Evolutionary conservation across 2,329 filamentous ascomycete genomes (phyloP), one percentile per base, ranked within the genome.

Genomic region (Fusarium graminum): DNA sequence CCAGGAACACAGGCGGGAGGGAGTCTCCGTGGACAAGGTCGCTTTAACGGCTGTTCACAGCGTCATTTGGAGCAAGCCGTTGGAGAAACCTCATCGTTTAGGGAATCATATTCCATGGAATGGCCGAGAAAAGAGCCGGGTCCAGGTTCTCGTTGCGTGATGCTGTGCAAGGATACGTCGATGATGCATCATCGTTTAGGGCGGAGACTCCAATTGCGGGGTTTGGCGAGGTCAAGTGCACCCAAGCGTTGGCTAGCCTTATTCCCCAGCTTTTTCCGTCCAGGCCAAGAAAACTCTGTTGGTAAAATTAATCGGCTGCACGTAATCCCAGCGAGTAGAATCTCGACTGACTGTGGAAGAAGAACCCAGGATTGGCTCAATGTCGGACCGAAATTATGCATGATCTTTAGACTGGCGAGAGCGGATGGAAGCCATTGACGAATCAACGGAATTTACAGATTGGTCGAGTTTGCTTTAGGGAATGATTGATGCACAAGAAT

Each of bases 101-200:
- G 17, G 12, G 17, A 42, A 56, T 22, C 4, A 4, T 16, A 38
- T 34, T 13, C 11, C 10, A 36, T 30, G 45, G 46, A 65, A 66
- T 30, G 56, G 38, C 63, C 63, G 63, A 66, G 63, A 66, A 66
- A 66, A 66, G 57, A 66, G 63, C 63, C 63, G 63, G 62, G 16
- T 32, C 34, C 49, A 57, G 49, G 62, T 62, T 45, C 38, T 54
- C 38, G 41, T 51, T 41, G 30, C 30, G 22, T 55, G 60, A 65
- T 55, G 54, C 30, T 36, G 43, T 60, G 32, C 39, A 45, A 26
- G 61, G 61, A 41, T 58, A 13, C 16, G 5, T 46, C 17, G 13
- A 44, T 28, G 38, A 59, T 66, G 46, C 32, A 41, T 47, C 25
- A 34, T n/a, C 7, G 10, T 29, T 49, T 17, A 8, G 17, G 28